phyloP scores from a whole-genome alignment of 2,329 filamentous ascomycete species.

The Phymatotrichopsis omnivora region DNA sequence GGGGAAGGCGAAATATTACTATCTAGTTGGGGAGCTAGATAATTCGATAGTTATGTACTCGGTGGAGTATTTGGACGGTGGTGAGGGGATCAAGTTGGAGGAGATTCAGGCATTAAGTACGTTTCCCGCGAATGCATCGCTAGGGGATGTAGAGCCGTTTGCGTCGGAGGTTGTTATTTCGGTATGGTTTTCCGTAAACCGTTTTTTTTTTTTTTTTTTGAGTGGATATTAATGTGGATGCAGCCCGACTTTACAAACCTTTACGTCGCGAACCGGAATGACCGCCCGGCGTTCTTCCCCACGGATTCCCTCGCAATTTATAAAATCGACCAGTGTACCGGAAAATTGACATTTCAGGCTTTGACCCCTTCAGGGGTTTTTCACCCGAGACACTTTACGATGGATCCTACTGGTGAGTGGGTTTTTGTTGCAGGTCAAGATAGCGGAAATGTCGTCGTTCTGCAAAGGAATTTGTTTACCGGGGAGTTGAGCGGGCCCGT shows the following conservation, averaged over 20 bases:
- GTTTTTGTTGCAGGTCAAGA: conserved; percentile 57
- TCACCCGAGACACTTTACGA: conserved; percentile 56
- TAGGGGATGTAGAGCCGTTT: too few relatives aligned
- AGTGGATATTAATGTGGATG: too few relatives aligned
- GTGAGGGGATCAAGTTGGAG: conserved; percentile 23
- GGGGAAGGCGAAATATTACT: conserved; percentile 40
- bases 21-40: conserved; percentile 51
- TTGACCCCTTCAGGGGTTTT: conserved; percentile 54
- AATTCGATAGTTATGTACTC: conserved; percentile 49
- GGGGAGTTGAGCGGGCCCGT: conserved; percentile 50
- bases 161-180: too few relatives aligned
- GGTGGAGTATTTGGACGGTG: conserved; percentile 43
- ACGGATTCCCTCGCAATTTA: conserved; percentile 58
- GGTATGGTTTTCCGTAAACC: too few relatives aligned
- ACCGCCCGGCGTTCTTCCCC: conserved; percentile 37
- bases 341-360: conserved; percentile 47
- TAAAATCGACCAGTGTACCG: conserved; percentile 45
- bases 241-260: conserved; percentile 53
- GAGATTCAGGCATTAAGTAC: conserved; percentile 38
- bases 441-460: conserved; percentile 51
- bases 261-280: conserved; percentile 54
- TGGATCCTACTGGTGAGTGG: conserved; percentile 54
- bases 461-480: conserved; percentile 48
- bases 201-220: too few relatives aligned
- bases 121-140: too few relatives aligned